These are phyloP conservation scores for Phytophthora megakarya DNA, from an alignment of 352 stramenopile genomes.

Conservation along the genomic window DNA sequence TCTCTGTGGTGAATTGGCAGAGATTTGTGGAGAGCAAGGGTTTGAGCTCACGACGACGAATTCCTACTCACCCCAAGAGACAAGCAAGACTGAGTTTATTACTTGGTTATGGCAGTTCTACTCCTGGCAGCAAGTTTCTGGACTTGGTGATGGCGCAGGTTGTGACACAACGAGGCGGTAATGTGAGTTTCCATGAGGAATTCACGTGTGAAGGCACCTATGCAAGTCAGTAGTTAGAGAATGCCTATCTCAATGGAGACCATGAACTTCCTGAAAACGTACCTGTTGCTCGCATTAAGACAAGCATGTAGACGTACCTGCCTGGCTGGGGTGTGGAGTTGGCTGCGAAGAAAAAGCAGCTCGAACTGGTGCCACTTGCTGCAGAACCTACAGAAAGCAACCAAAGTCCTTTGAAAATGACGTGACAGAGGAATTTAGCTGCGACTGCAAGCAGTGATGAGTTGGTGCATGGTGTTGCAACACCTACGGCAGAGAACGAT, in stretches of 20 bases:
- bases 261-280: slow-evolving; percentile 8
- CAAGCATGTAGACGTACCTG: slow-evolving; percentile 9
- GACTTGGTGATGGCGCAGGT: background rate
- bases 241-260: background rate
- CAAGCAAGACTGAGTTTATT: too few relatives aligned
- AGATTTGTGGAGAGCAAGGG: slow-evolving; percentile 9
- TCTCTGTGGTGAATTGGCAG: background rate
- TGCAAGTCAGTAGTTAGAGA: background rate
- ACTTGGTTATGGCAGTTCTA: slow-evolving; percentile 4
- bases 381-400: background rate
- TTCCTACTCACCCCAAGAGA: slow-evolving; percentile 28
- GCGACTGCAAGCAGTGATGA: background rate
- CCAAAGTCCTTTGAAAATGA: too few relatives aligned
- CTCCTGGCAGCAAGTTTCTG: slow-evolving; percentile 11
- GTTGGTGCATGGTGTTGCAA: background rate
- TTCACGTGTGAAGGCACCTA: background rate
- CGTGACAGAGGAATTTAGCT: too few relatives aligned
- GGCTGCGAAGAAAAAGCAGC: background rate
- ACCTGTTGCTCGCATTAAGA: slow-evolving; percentile 3
- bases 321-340: background rate
- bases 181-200: slow-evolving; percentile 2
- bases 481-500: background rate
- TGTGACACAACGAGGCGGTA: background rate
- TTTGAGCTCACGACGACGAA: slow-evolving; percentile 19
- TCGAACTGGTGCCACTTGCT: background rate